phyloP scores from a whole-genome alignment of 768 basidiomycete species.

The Trametes cingulata region DNA sequence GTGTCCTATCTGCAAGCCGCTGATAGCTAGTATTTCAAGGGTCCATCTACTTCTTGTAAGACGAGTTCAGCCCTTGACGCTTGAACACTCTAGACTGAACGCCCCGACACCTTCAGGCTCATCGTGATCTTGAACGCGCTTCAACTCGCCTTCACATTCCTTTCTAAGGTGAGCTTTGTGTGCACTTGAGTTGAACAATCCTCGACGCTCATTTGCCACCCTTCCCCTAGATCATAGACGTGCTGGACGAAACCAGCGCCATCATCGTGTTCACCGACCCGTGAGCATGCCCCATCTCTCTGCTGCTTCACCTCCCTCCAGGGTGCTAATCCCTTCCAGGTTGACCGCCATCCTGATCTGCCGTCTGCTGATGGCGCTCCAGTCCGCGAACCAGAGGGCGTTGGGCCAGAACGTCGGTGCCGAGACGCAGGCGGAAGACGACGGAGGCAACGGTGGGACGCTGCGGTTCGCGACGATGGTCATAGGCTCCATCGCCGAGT shows the following conservation, averaged over 20 bases:
- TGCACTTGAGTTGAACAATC: too few species aligned
- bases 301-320: neutral
- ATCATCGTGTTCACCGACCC: neutral
- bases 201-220: neutral
- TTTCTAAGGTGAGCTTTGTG: neutral
- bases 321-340: neutral
- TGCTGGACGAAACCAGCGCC: neutral
- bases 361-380: constrained; percentile 4
- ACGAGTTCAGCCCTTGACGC: too few species aligned
- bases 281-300: neutral
- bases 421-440: neutral
- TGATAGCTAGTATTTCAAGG: neutral
- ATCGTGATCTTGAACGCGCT: neutral
- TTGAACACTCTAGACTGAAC: too few species aligned
- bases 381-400: neutral
- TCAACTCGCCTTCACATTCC: neutral
- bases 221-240: neutral
- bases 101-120: neutral
- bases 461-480: neutral
- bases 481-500: neutral
- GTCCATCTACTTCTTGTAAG: neutral
- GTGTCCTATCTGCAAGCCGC: too few species aligned
- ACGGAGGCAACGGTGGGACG: neutral
- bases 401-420: too few species aligned
- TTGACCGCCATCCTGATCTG: constrained; percentile 6